These are phyloP conservation scores for Liriodendron chinense DNA, from an alignment of 164 flowering plant genomes.

Conservation along the genomic window DNA sequence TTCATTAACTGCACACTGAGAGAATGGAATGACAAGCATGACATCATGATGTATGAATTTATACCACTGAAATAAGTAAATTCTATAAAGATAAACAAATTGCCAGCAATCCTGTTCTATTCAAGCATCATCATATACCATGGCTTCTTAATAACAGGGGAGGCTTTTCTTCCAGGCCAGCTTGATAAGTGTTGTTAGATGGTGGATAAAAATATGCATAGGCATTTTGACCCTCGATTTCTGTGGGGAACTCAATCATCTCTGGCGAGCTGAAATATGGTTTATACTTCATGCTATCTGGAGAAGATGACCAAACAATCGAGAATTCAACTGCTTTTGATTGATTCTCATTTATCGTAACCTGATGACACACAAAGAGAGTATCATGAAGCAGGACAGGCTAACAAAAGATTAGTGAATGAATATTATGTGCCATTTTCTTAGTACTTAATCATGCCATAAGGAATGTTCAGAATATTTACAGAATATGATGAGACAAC, in stretches of 20 bases:
- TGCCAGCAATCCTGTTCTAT: neutral
- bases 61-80: too few relatives aligned
- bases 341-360: slow-evolving; percentile 47
- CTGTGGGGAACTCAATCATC: slow-evolving; percentile 85
- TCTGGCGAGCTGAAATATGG: slow-evolving; percentile 77
- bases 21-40: too few relatives aligned
- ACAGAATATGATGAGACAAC: slow-evolving; percentile 2
- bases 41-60: too few relatives aligned
- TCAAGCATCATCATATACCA: slow-evolving; percentile 41
- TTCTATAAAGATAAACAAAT: too few relatives aligned
- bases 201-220: slow-evolving; percentile 96
- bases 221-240: slow-evolving; percentile 72
- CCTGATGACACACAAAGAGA: slow-evolving; percentile 39
- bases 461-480: neutral
- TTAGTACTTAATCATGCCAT: neutral
- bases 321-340: slow-evolving; percentile 50
- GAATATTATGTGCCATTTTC: too few relatives aligned
- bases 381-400: slow-evolving; percentile 3
- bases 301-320: slow-evolving; percentile 77
- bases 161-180: slow-evolving; percentile 76
- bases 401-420: neutral
- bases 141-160: slow-evolving; percentile 82
- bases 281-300: slow-evolving; percentile 47
- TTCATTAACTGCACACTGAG: neutral
- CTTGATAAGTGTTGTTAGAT: slow-evolving; percentile 60